Evolutionary conservation across 2,329 filamentous ascomycete species (phyloP).

Genomic region (Botrytis paeoniae): DNA sequence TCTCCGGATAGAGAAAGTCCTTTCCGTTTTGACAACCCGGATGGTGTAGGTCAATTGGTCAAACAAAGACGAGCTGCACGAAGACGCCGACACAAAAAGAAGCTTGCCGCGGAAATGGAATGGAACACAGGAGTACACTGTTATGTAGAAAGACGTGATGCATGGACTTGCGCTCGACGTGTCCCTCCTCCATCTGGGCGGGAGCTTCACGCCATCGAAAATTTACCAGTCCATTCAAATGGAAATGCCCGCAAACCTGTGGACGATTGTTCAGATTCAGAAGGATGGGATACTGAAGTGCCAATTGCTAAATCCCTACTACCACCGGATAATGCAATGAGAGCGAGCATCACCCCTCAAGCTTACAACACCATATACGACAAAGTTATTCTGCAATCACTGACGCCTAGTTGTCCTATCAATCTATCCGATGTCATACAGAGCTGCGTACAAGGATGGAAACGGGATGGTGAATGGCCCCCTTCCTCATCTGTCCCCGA

Average conservation of each 20-base stretch:
- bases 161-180: constrained; percentile 76
- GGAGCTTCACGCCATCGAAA: constrained; percentile 21
- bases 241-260: constrained; percentile 29
- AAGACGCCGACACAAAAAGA: constrained; percentile 47
- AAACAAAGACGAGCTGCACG: constrained; percentile 27
- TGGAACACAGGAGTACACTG: constrained; percentile 84
- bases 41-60: constrained; percentile 38
- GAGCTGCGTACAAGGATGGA: constrained; percentile 86
- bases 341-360: constrained; percentile 68
- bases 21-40: constrained; percentile 42
- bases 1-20: constrained; percentile 31
- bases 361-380: constrained; percentile 83
- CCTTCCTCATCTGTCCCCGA: constrained; percentile 55
- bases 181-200: constrained; percentile 45
- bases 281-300: constrained; percentile 42
- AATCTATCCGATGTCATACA: constrained; percentile 79
- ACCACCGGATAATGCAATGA: constrained; percentile 70
- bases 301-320: constrained; percentile 73
- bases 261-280: constrained; percentile 27
- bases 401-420: constrained; percentile 83
- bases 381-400: constrained; percentile 76
- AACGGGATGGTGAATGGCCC: constrained; percentile 90
- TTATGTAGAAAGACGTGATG: constrained; percentile 73
- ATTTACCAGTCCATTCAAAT: constrained; percentile 36
- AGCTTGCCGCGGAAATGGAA: constrained; percentile 59